Conservation (phyloP, 257 asterid species). For the Jacaranda mimosifolia region DNA sequence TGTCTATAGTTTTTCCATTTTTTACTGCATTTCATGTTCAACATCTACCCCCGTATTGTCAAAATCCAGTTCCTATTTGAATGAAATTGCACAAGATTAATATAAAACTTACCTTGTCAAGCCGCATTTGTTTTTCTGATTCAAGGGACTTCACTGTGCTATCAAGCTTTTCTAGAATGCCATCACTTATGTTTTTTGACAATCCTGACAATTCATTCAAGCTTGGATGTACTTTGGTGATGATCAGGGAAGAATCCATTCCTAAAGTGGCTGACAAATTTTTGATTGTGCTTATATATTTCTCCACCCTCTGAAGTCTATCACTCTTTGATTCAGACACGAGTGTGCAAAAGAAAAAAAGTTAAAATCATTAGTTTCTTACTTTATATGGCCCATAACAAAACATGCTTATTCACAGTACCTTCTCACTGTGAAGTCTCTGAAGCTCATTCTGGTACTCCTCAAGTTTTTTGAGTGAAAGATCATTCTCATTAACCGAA, state of each 20-base stretch:
- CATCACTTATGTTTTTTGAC: constrained; percentile 88
- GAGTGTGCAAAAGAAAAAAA: constrained; percentile 23
- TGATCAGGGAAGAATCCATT: constrained; percentile 88
- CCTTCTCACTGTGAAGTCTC: constrained; percentile 91
- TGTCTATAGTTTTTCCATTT: neutral
- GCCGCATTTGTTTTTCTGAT: constrained; percentile 78
- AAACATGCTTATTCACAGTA: constrained; percentile 34
- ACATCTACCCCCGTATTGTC: constrained; percentile 2
- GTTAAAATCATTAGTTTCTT: constrained; percentile 21
- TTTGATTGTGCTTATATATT: constrained; percentile 66
- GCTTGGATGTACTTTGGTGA: constrained; percentile 98
- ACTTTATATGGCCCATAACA: constrained; percentile 6
- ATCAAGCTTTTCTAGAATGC: constrained; percentile 74
- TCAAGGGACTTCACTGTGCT: constrained; percentile 79
- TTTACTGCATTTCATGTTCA: neutral
- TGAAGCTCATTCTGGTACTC: constrained; percentile 92
- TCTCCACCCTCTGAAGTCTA: constrained; percentile 89
- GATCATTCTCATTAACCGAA: constrained; percentile 73
- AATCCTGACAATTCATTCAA: constrained; percentile 89
- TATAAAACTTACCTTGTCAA: constrained; percentile 66
- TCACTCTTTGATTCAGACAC: constrained; percentile 61
- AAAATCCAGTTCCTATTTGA: constrained; percentile 20
- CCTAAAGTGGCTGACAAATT: constrained; percentile 81
- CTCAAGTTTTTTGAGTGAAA: constrained; percentile 81
- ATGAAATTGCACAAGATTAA: neutral